Evolutionary conservation across 345 rosid species (phyloP).

Genomic region (Populus tremula): DNA sequence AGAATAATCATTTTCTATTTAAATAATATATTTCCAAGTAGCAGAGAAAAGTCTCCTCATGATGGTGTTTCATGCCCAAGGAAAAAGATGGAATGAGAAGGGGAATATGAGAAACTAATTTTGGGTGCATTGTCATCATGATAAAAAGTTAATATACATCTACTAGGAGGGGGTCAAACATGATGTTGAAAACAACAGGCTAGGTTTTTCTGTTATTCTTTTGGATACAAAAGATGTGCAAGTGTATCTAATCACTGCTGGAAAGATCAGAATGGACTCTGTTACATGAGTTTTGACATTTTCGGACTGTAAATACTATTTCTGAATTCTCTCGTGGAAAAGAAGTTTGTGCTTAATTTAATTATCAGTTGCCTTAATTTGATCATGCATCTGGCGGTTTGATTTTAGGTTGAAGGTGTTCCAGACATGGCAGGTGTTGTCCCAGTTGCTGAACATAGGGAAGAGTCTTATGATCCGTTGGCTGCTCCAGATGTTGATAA

Average conservation of each 20-base stretch:
- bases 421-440: conserved; percentile 57
- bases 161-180: not conserved
- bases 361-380: not conserved
- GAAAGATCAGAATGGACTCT: not conserved
- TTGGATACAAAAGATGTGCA: not conserved
- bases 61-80: not conserved
- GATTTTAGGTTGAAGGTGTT: conserved; percentile 65
- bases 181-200: not conserved
- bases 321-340: not conserved
- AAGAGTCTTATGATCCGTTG: conserved; percentile 72
- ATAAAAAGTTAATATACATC: not conserved
- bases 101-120: not conserved
- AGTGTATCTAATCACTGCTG: not conserved
- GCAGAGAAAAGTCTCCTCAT: not conserved
- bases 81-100: not conserved
- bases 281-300: not conserved
- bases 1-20: not conserved
- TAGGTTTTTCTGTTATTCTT: not conserved
- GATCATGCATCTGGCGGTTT: not conserved
- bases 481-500: conserved; percentile 84
- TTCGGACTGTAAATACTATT: not conserved
- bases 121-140: not conserved
- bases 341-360: not conserved
- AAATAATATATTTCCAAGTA: no score
- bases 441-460: conserved; percentile 58